Evolutionary conservation across 1,284 basidiomycete species (phyloP).

Genomic region (Tranzscheliella williamsii): DNA sequence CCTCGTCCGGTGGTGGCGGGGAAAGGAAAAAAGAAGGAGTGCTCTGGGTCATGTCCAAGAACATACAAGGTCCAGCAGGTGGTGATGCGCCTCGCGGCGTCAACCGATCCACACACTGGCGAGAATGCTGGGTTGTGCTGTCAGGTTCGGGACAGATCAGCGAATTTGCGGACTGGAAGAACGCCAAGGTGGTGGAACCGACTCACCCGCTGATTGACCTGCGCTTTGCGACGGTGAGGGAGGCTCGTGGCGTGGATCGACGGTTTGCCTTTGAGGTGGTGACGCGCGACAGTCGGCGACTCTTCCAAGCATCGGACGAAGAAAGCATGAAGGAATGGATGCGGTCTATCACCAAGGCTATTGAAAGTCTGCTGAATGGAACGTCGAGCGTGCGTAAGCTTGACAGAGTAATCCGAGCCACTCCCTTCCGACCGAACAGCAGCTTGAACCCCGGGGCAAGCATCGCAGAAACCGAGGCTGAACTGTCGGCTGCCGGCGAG

Average conservation of each 20-base stretch:
- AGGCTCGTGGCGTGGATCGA: constrained; percentile 49
- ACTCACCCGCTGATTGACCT: constrained; percentile 51
- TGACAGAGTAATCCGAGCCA: constrained; percentile 35
- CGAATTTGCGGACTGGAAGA: constrained; percentile 52
- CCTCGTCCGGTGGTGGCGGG: neutral
- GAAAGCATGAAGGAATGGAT: constrained; percentile 65
- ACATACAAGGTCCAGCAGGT: constrained; percentile 28
- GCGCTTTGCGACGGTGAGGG: constrained; percentile 56
- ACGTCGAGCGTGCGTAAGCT: constrained; percentile 52
- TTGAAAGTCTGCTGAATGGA: constrained; percentile 65
- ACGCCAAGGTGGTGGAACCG: constrained; percentile 40
- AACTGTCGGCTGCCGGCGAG: constrained; percentile 2
- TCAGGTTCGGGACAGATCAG: constrained; percentile 48
- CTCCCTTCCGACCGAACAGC: constrained; percentile 12
- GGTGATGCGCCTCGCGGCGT: constrained; percentile 44
- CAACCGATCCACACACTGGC: constrained; percentile 40
- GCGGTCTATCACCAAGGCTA: constrained; percentile 64
- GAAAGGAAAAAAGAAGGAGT: constrained; percentile 52
- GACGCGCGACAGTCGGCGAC: constrained; percentile 63
- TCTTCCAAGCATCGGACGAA: constrained; percentile 65
- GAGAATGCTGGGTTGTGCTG: constrained; percentile 51
- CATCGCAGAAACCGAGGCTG: neutral
- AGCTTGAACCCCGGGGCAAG: too few species aligned
- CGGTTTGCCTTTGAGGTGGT: constrained; percentile 65
- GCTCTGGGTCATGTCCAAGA: constrained; percentile 46